Base-by-base conservation (phyloP, 352 stramenopile species). In the Globisporangium lucens region DNA sequence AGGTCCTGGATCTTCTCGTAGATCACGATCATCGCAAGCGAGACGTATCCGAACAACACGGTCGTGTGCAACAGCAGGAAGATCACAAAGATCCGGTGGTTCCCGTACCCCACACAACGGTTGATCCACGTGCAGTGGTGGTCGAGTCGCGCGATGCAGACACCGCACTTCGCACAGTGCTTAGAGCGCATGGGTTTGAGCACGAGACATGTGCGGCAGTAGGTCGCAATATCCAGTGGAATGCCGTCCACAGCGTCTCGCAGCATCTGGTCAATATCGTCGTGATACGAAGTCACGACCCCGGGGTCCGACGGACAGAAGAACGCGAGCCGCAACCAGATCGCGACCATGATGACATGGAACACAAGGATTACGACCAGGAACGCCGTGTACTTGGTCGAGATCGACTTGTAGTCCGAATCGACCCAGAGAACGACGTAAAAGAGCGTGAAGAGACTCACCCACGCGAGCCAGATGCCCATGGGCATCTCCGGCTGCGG, bases 121-220 rank as follows among this genome's bases (percentile, higher is more conserved):
- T 97, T 95, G 65, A 97, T 89, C 89, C 89, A 97, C 1, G 82
- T 76, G 58, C 89, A 97, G 71, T 97, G 87, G 63, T 97, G 89
- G 63, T 97, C 89, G 66, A 94, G 82, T 8, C 88, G 84, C n/a
- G 82, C 85, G 8, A 97, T 80, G 62, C 88, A 94, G 17, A 93
- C 77, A 27, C 85, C 83, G 66, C 83, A 94, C 52, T 87, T 76
- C 7, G 75, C 72, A 56, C 89, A 95, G 66, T 96, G 89, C 67
- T 95, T 96, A 47, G 84, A 91, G 3, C 89, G 83, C 62, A 93
- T 76, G 0, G 84, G 84, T 33, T 92, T 91, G 51, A 73, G 69
- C 20, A 93, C 78, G 13, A 89, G 76, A 56, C 87, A 94, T 27
- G 87, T 91, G 52, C 80, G 76, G 65, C 86, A 94, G 61, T 91